Percentiles rank a stretch among this genome's conserved stretches.
phyloP scores from a whole-genome alignment of 1,284 basidiomycete species.

The Melampsora larici-populina region DNA sequence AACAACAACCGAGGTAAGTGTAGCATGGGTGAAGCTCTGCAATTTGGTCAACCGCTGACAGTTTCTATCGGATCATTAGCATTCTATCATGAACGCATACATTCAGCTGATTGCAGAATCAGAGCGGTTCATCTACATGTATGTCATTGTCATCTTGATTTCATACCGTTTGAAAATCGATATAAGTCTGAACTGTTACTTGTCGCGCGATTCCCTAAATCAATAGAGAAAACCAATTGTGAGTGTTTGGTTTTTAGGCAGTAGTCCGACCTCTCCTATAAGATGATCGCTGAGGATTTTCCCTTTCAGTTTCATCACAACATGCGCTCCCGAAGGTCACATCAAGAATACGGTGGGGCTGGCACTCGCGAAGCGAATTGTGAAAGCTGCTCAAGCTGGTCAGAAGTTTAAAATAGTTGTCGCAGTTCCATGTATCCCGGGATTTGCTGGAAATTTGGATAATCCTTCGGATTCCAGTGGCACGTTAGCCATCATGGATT shows the following conservation, averaged over 20 bases:
- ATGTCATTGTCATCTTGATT: constrained; percentile 55
- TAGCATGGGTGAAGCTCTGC: too few relatives aligned
- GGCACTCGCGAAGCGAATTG: constrained; percentile 76
- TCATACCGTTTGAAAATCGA: not conserved
- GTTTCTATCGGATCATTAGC: constrained; percentile 18
- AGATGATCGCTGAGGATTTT: not conserved
- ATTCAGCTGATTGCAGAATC: constrained; percentile 76
- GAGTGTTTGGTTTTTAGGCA: constrained; percentile 52
- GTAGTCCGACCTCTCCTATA: constrained; percentile 5
- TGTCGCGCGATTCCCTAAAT: not conserved
- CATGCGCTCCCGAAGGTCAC: constrained; percentile 59
- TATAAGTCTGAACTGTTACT: not conserved
- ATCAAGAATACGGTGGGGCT: constrained; percentile 75
- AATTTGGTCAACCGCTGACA: too few relatives aligned
- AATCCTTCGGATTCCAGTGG: constrained; percentile 54
- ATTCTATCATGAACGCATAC: constrained; percentile 59
- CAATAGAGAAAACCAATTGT: constrained; percentile 81
- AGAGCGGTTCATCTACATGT: constrained; percentile 83
- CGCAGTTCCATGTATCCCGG: constrained; percentile 65
- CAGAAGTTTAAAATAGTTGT: constrained; percentile 79
- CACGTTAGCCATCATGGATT: constrained; percentile 71
- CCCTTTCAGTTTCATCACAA: constrained; percentile 65
- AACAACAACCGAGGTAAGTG: constrained; percentile 60
- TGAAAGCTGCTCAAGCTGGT: constrained; percentile 68
- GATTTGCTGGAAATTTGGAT: constrained; percentile 43